Conservation (phyloP, 176 grass and related monocot genomes). For the Chrysopogon serrulatus region DNA sequence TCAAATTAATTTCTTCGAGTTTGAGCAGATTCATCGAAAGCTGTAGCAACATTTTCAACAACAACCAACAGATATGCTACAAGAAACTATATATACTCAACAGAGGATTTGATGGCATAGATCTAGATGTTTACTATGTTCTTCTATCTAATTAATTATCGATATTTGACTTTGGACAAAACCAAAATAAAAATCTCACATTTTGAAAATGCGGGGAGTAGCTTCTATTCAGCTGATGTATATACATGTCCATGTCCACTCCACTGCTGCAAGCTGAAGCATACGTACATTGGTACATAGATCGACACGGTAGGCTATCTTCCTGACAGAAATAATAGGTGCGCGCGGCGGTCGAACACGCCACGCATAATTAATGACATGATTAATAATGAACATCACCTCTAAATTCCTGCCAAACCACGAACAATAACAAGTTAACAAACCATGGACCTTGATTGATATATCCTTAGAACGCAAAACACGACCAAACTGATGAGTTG, state of each 20-base stretch:
- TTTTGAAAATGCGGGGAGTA: background rate
- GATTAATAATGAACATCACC: background rate
- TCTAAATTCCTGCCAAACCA: conserved; percentile 22
- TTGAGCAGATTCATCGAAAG: background rate
- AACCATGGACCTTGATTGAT: background rate
- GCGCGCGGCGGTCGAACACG: background rate
- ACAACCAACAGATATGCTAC: no score
- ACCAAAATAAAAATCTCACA: background rate
- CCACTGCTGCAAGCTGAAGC: no score
- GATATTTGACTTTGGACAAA: background rate
- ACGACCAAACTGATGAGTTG: background rate
- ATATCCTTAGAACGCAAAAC: background rate
- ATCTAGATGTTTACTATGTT: background rate
- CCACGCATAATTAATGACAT: background rate
- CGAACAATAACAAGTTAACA: background rate
- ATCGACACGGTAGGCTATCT: conserved; percentile 9
- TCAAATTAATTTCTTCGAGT: background rate
- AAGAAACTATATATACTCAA: no score
- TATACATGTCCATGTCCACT: no score
- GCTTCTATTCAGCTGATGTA: no score
- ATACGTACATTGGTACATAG: no score
- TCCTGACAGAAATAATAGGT: background rate
- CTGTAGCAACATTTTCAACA: no score
- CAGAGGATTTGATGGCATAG: no score
- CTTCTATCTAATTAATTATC: no score